These are phyloP conservation scores for Didymella keratinophila DNA, from an alignment of 2,329 filamentous ascomycete genomes.

Conservation along the genomic window DNA sequence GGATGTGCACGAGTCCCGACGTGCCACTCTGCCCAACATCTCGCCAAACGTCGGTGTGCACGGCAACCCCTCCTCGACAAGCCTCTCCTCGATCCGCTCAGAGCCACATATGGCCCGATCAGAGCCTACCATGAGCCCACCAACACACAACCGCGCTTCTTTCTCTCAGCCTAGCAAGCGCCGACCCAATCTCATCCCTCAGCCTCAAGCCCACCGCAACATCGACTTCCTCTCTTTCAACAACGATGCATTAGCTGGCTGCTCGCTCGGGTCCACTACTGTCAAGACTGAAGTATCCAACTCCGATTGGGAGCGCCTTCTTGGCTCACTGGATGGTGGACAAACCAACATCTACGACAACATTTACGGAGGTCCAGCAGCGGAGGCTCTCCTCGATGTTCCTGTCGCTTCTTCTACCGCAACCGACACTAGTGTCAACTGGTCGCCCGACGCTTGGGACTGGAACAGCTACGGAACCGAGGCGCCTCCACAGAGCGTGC, in stretches of 20 bases:
- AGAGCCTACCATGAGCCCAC: slow-evolving; percentile 57
- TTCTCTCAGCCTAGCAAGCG: slow-evolving; percentile 45
- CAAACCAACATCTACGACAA: slow-evolving; percentile 84
- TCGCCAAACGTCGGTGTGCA: slow-evolving; percentile 55
- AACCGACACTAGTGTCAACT: slow-evolving; percentile 40
- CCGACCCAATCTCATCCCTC: slow-evolving; percentile 40
- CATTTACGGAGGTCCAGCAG: slow-evolving; percentile 73
- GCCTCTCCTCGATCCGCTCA: slow-evolving; percentile 59
- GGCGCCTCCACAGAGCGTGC: slow-evolving; percentile 59
- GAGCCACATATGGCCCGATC: slow-evolving; percentile 56
- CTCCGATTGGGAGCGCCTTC: slow-evolving; percentile 82
- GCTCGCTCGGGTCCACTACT: slow-evolving; percentile 48
- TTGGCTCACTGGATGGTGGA: slow-evolving; percentile 81
- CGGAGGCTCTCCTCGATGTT: slow-evolving; percentile 48
- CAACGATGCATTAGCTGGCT: slow-evolving; percentile 47
- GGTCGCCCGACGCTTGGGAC: slow-evolving; percentile 50
- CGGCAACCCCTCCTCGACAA: slow-evolving; percentile 57
- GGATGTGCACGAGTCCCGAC: slow-evolving; percentile 47
- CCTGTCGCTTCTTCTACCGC: slow-evolving; percentile 42
- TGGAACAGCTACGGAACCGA: slow-evolving; percentile 39
- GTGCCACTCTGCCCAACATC: slow-evolving; percentile 54
- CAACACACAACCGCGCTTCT: slow-evolving; percentile 44
- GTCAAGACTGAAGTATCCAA: slow-evolving; percentile 61
- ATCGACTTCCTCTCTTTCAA: slow-evolving; percentile 59
- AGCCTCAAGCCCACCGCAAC: slow-evolving; percentile 47